Percentiles rank a stretch among this genome's conserved stretches.
Evolutionary conservation across 768 basidiomycete species (phyloP).

Genomic region (Boletus fagicola): DNA sequence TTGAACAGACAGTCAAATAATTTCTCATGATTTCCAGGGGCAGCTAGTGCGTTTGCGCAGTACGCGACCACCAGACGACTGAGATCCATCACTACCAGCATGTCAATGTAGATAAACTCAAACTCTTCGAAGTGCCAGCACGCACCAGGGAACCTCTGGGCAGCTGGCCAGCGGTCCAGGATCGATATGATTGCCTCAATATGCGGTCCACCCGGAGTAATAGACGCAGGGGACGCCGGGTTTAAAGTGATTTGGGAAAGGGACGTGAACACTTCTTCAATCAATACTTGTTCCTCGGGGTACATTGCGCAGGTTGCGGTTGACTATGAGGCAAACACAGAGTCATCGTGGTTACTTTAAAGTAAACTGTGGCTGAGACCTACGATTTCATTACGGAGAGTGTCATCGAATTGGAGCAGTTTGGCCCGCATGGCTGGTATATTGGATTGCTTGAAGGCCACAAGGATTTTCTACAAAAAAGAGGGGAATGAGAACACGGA

Average conservation of each 20-base stretch:
- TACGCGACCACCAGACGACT: constrained; percentile 71
- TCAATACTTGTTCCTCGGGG: constrained; percentile 53
- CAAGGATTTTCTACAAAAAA: constrained; percentile 49
- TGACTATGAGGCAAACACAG: constrained; percentile 42
- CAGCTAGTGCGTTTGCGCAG: constrained; percentile 51
- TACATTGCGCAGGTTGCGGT: constrained; percentile 70
- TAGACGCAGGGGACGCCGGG: constrained; percentile 25
- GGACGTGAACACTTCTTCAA: constrained; percentile 65
- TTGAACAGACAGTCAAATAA: constrained; percentile 64
- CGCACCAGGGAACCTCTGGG: constrained; percentile 71
- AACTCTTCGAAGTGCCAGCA: background rate
- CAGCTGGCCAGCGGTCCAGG: constrained; percentile 70
- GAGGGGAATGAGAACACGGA: background rate
- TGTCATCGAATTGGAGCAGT: constrained; percentile 70
- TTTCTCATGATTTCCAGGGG: constrained; percentile 41
- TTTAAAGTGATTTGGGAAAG: constrained; percentile 50
- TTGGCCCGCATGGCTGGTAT: constrained; percentile 79
- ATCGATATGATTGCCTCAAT: constrained; percentile 62
- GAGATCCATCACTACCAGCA: constrained; percentile 73
- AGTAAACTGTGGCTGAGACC: constrained; percentile 23
- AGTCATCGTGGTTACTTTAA: background rate
- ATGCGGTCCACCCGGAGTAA: constrained; percentile 46
- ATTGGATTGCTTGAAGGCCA: constrained; percentile 84
- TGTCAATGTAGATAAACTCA: background rate
- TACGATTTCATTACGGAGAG: constrained; percentile 66